These are phyloP conservation scores for Xylaria telfairii DNA, from an alignment of 495 filamentous ascomycete species.

Conservation along the genomic window DNA sequence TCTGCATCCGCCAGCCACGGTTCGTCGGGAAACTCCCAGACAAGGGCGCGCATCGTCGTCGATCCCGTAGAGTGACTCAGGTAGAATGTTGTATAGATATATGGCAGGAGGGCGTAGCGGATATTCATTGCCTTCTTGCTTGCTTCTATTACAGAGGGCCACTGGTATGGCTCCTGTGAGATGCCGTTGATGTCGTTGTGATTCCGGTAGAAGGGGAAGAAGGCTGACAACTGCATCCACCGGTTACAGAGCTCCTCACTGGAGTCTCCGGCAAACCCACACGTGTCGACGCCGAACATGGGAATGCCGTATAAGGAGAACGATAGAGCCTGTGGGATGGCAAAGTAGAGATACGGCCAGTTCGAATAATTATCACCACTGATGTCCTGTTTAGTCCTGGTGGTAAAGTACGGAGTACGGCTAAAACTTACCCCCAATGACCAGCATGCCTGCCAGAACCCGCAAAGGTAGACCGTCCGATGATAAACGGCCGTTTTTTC, in stretches of 20 bases:
- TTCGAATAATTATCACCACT: constrained; percentile 74
- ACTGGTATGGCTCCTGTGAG: constrained; percentile 78
- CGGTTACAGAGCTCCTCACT: constrained; percentile 79
- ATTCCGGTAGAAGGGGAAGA: constrained; percentile 90
- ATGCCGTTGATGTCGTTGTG: constrained; percentile 71
- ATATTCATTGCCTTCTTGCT: constrained; percentile 73
- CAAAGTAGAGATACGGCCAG: constrained; percentile 75
- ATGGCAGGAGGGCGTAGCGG: constrained; percentile 75
- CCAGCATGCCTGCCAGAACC: constrained; percentile 82
- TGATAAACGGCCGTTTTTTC: constrained; percentile 80
- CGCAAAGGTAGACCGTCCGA: constrained; percentile 82
- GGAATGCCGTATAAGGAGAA: constrained; percentile 85
- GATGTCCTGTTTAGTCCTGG: constrained; percentile 10
- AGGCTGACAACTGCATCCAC: constrained; percentile 87
- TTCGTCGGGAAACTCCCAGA: constrained; percentile 86
- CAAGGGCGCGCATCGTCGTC: constrained; percentile 81
- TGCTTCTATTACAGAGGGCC: constrained; percentile 72
- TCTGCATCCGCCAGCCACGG: constrained; percentile 70
- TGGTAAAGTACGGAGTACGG: background rate
- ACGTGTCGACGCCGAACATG: constrained; percentile 86
- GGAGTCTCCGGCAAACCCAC: constrained; percentile 76
- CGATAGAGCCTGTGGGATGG: constrained; percentile 79
- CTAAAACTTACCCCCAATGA: constrained; percentile 70
- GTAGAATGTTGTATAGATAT: constrained; percentile 83
- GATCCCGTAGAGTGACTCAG: constrained; percentile 69